Evolutionary conservation across 352 stramenopile species (phyloP).

Genomic region (Halophytophthora batemanensis): DNA sequence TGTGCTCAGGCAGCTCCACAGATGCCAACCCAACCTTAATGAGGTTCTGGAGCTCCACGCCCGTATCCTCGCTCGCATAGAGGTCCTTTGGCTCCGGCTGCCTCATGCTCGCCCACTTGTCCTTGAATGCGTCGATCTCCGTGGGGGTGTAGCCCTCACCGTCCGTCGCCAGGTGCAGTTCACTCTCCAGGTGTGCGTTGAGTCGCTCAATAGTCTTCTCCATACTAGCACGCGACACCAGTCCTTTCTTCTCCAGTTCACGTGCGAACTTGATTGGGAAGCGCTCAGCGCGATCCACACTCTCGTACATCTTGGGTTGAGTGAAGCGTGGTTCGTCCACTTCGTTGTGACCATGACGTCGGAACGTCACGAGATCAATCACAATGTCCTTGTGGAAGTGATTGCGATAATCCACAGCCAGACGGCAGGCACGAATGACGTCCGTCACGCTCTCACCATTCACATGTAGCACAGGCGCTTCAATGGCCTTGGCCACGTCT

Average conservation of each 20-base stretch:
- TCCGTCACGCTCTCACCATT: slow-evolving; percentile 81
- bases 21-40: slow-evolving; percentile 63
- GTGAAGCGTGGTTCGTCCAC: slow-evolving; percentile 88
- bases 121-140: slow-evolving; percentile 70
- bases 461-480: slow-evolving; percentile 84
- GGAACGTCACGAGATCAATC: slow-evolving; percentile 82
- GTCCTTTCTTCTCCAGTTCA: slow-evolving; percentile 51
- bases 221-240: slow-evolving; percentile 53
- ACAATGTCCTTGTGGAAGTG: slow-evolving; percentile 85
- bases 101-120: slow-evolving; percentile 58
- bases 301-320: slow-evolving; percentile 85
- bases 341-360: slow-evolving; percentile 89
- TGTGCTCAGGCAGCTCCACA: slow-evolving; percentile 48
- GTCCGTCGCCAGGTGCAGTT: slow-evolving; percentile 50
- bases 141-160: slow-evolving; percentile 51
- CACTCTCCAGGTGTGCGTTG: slow-evolving; percentile 62
- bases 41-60: slow-evolving; percentile 53
- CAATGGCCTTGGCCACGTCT: slow-evolving; percentile 81
- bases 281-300: slow-evolving; percentile 54
- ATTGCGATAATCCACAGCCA: slow-evolving; percentile 82
- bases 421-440: slow-evolving; percentile 70
- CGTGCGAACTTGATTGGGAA: slow-evolving; percentile 73
- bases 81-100: slow-evolving; percentile 49
- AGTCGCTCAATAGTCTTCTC: slow-evolving; percentile 57
- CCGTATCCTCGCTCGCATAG: slow-evolving; percentile 50